Evolutionary conservation across 2,329 filamentous ascomycete species (phyloP).

Genomic region (Exophiala alcalophila): DNA sequence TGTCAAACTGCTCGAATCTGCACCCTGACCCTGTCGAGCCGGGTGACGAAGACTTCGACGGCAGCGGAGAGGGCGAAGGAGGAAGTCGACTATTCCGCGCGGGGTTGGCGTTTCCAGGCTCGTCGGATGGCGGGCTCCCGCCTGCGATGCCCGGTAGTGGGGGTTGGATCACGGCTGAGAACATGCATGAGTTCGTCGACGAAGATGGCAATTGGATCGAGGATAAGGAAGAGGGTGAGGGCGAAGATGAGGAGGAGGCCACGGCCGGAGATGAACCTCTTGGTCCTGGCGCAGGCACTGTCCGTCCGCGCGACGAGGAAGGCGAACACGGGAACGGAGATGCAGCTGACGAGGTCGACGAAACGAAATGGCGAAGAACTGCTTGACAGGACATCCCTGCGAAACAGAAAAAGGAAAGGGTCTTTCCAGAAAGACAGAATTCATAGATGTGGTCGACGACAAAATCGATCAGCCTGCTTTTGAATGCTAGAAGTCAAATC

Average conservation of each 20-base stretch:
- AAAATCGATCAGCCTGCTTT: too few relatives aligned
- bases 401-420: too few relatives aligned
- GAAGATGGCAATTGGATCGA: slow-evolving; percentile 75
- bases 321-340: slow-evolving; percentile 24
- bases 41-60: slow-evolving; percentile 39
- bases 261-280: slow-evolving; percentile 53
- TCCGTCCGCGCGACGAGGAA: slow-evolving; percentile 40
- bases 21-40: slow-evolving; percentile 45
- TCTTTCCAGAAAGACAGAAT: too few relatives aligned
- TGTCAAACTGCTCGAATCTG: slow-evolving; percentile 49
- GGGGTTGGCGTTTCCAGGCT: slow-evolving; percentile 39
- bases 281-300: slow-evolving; percentile 42
- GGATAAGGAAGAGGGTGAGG: slow-evolving; percentile 47
- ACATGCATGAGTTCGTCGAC: slow-evolving; percentile 80
- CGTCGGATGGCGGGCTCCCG: slow-evolving; percentile 41
- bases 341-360: slow-evolving; percentile 36
- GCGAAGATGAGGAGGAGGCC: slow-evolving; percentile 60
- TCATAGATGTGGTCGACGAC: too few relatives aligned
- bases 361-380: slow-evolving; percentile 55
- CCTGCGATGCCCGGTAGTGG: slow-evolving; percentile 49
- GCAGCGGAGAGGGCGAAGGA: slow-evolving; percentile 38
- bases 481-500: too few relatives aligned
- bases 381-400: too few relatives aligned
- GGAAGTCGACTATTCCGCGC: slow-evolving; percentile 37
- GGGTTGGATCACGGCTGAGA: slow-evolving; percentile 75